Base-by-base conservation (phyloP, 2,329 filamentous ascomycete species). In the Phialemoniopsis sp. region DNA sequence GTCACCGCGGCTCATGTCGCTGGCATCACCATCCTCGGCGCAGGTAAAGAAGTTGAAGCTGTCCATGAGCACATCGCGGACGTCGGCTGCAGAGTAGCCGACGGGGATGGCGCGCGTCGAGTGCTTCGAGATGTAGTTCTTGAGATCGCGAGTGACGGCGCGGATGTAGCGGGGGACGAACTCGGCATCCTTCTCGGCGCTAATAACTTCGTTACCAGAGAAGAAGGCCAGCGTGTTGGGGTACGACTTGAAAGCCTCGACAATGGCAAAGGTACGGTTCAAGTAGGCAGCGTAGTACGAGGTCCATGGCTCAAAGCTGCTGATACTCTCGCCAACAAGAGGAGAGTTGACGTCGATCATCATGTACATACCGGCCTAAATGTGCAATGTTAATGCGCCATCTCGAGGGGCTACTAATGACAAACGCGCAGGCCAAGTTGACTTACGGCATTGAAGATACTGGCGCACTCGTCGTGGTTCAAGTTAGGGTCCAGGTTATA, bases 61-160 rank as follows among this genome's bases (percentile, higher is more conserved):
- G 53, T 90, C 87, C 56, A 82, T 71, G 17, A 90, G 76, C 32
- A 87, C 78, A 2, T 76, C 66, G 44, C 86, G 82, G 32, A 91
- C 87, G 58, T 90, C 86, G 36, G 86, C 86, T 43, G 86, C 86
- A 7, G 85, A 89, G 72, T 90, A 90, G 33, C 86, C 86, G 42
- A 89, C 83, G 16, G 86, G 85, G 48, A 90, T 85, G 44, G 66
- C 51, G 51, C 86, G 83, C 56, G 79, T 72, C 44, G 76, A 67
- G 56, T 85, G 78, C 56, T 80, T 82, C 63, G 80, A 78, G 66
- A 89, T 82, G 70, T 90, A 90, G 58, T 82, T 83, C 72, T 87
- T 89, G 59, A 90, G 72, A 62, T 90, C 86, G 55, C 86, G 82
- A 34, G 83, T 89, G 46, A 88, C 78, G 46, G 86, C 86, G 62